phyloP scores from a whole-genome alignment of 2,329 filamentous ascomycete genomes.

The Eutypella sp. region DNA sequence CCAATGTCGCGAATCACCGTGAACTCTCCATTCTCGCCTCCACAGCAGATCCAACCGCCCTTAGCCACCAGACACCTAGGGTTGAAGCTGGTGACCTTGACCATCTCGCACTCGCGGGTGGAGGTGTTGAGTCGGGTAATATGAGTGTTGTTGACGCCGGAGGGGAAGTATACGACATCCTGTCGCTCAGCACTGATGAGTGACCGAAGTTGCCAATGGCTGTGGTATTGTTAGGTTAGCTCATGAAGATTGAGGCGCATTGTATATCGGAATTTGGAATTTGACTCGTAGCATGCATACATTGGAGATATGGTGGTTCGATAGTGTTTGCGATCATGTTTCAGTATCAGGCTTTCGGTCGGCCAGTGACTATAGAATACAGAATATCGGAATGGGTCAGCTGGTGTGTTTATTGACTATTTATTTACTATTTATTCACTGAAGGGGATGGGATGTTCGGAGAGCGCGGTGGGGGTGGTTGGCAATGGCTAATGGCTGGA shows the following conservation, averaged over 20 bases:
- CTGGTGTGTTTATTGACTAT: too few relatives aligned
- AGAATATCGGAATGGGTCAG: too few relatives aligned
- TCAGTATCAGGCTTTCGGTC: slow-evolving; percentile 60
- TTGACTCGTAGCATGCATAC: too few relatives aligned
- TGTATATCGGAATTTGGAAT: background rate
- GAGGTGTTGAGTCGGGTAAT: slow-evolving; percentile 65
- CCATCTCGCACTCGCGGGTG: slow-evolving; percentile 66
- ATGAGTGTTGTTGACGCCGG: slow-evolving; percentile 59
- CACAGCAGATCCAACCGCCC: slow-evolving; percentile 84
- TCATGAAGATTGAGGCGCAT: slow-evolving; percentile 1
- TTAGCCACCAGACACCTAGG: slow-evolving; percentile 86
- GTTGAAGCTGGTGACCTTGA: slow-evolving; percentile 64
- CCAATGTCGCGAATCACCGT: slow-evolving; percentile 60
- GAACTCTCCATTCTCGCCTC: slow-evolving; percentile 84
- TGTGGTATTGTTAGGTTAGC: slow-evolving; percentile 28
- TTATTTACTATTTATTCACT: too few relatives aligned
- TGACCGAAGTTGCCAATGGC: slow-evolving; percentile 85
- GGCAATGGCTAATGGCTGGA: too few relatives aligned
- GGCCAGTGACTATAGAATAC: slow-evolving; percentile 57
- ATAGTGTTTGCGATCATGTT: slow-evolving; percentile 60
- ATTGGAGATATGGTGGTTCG: slow-evolving; percentile 60
- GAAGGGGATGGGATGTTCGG: too few relatives aligned
- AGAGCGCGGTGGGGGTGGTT: too few relatives aligned
- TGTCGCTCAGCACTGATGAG: slow-evolving; percentile 77
- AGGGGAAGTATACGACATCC: slow-evolving; percentile 80